phyloP scores from a whole-genome alignment of 306 rosid species.

The Canavalia ensiformis region DNA sequence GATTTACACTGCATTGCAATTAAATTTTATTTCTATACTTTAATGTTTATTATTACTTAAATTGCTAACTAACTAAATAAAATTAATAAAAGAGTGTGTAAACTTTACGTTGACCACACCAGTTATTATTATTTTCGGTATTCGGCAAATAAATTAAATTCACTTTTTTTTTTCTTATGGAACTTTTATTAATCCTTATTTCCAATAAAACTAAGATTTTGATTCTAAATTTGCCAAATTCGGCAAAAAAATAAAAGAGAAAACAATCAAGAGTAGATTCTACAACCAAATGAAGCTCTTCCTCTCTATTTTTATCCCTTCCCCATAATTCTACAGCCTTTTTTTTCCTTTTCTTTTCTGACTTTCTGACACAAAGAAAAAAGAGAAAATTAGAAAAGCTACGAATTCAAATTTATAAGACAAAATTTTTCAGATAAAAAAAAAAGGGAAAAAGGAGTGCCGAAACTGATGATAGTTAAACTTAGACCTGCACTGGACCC shows the following conservation, averaged over 20 bases:
- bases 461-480: conserved; percentile 45
- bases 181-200: conserved; percentile 4
- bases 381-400: conserved; percentile 42
- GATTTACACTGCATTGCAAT: too few relatives aligned
- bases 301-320: conserved; percentile 24
- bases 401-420: conserved; percentile 59
- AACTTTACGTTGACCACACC: not conserved
- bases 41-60: not conserved
- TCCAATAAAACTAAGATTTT: conserved; percentile 16
- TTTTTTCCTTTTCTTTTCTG: conserved; percentile 19
- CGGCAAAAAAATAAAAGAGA: conserved; percentile 39
- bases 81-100: not conserved
- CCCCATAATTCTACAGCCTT: conserved; percentile 48
- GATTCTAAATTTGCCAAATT: conserved; percentile 64
- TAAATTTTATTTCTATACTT: not conserved
- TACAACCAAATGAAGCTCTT: conserved; percentile 45
- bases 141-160: not conserved
- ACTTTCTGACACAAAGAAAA: conserved; percentile 30
- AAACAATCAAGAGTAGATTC: conserved; percentile 47
- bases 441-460: not conserved
- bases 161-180: not conserved
- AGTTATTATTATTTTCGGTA: not conserved
- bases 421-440: conserved; percentile 48
- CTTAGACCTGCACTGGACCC: conserved; percentile 46
- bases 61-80: not conserved